Evolutionary conservation across 352 stramenopile species (phyloP).

Genomic region (Phytophthora lateralis): DNA sequence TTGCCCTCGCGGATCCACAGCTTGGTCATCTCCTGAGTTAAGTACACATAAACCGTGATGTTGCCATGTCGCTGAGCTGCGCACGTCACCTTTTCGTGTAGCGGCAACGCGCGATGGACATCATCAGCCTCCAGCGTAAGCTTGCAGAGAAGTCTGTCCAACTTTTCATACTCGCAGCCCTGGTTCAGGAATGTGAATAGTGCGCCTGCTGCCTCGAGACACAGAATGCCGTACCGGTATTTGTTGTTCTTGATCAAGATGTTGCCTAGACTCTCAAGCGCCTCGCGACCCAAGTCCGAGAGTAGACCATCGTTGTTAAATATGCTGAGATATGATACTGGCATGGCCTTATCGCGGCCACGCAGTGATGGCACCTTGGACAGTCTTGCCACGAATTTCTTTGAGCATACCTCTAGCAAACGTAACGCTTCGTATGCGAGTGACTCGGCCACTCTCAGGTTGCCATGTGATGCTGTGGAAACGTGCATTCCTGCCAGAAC

Average conservation of each 20-base stretch:
- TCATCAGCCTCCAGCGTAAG: conserved; percentile 81
- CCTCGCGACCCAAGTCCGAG: conserved; percentile 71
- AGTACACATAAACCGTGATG: conserved; percentile 84
- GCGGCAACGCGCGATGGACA: conserved; percentile 66
- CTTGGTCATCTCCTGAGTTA: conserved; percentile 80
- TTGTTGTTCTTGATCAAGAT: conserved; percentile 88
- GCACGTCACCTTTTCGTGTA: conserved; percentile 81
- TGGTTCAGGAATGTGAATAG: conserved; percentile 78
- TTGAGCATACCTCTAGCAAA: conserved; percentile 67
- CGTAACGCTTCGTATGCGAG: conserved; percentile 79
- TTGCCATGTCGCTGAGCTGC: conserved; percentile 80
- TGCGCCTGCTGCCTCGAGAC: conserved; percentile 66
- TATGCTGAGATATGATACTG: conserved; percentile 52
- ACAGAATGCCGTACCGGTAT: conserved; percentile 85
- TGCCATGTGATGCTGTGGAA: conserved; percentile 45
- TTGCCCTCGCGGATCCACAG: conserved; percentile 82
- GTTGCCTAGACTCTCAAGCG: conserved; percentile 74
- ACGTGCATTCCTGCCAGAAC: conserved; percentile 69
- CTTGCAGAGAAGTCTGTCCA: conserved; percentile 76
- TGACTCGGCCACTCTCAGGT: conserved; percentile 65
- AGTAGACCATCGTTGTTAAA: conserved; percentile 82
- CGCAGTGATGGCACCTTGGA: conserved; percentile 26
- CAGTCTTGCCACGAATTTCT: conserved; percentile 24
- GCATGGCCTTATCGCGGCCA: conserved; percentile 15
- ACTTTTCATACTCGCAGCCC: conserved; percentile 72